phyloP scores from a whole-genome alignment of 73 alveolate species.

The Strombidium stylifer region DNA sequence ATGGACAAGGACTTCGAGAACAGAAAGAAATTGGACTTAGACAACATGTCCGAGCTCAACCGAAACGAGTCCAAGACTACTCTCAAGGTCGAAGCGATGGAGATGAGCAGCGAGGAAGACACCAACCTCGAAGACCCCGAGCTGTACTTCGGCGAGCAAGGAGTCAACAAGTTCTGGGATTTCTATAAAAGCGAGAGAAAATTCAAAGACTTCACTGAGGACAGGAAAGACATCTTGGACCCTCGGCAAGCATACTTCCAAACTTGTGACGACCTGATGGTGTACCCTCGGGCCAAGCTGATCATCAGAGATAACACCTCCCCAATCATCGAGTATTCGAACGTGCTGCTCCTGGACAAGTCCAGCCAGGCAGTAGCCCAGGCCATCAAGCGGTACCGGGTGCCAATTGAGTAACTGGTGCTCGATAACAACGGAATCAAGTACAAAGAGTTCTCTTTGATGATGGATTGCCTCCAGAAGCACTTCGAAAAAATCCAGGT shows the following conservation, averaged over 20 bases:
- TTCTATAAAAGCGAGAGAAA: slow-evolving; percentile 51
- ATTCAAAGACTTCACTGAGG: slow-evolving; percentile 40
- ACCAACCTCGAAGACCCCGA: slow-evolving; percentile 23
- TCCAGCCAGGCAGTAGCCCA: slow-evolving; percentile 56
- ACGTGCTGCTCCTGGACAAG: slow-evolving; percentile 36
- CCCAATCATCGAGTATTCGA: slow-evolving; percentile 31
- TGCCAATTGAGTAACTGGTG: slow-evolving; percentile 39
- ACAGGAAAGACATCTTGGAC: slow-evolving; percentile 34
- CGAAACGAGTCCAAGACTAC: no score
- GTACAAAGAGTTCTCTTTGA: slow-evolving; percentile 30
- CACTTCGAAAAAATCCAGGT: slow-evolving; percentile 21
- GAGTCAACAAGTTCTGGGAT: slow-evolving; percentile 48
- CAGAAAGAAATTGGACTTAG: no score
- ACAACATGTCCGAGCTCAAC: no score
- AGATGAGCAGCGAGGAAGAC: slow-evolving; percentile 18
- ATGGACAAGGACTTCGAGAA: no score
- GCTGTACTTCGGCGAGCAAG: slow-evolving; percentile 49
- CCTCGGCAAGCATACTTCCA: slow-evolving; percentile 55
- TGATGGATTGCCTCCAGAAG: slow-evolving; percentile 21
- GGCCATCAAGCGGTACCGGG: slow-evolving; percentile 43
- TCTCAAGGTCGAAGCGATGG: no score
- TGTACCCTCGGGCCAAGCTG: slow-evolving; percentile 61
- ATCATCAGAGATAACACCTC: slow-evolving; percentile 45
- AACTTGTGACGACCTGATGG: slow-evolving; percentile 52
- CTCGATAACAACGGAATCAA: slow-evolving; percentile 51